Evolutionary conservation across 140 eudicot genomes (phyloP), one percentile per base, ranked within the genome.

Genomic region (Cichorium intybus): DNA sequence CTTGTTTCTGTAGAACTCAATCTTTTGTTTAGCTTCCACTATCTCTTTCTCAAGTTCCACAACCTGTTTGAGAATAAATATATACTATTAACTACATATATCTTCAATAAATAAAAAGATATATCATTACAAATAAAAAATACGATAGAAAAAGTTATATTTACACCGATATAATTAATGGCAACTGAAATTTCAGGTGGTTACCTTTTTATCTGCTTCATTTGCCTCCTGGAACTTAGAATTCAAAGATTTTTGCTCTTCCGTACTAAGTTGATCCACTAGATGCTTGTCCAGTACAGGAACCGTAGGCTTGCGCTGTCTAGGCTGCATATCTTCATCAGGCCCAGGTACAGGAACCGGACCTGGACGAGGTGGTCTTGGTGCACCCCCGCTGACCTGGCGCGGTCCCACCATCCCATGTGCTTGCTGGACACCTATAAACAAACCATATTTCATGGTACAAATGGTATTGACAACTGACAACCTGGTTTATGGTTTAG

Each of bases 221-320:
- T 83, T 78, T 54, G 96, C 92, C 76, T 93, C 97, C 77, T 85
- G 89, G 59, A 93, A 93, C 77, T 88, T 93, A 9, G 82, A 81
- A 66, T 83, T 88, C 64, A 93, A 80, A 7, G 94, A 67, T 60
- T 82, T 81, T 71, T 93, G 99, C 75, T 93, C 99, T 76, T 85
- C 99, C 26, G 65, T 80, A 68, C 99, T 93, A 64, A 93, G 95
- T 70, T 93, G 99, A 74, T 88, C 89, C 60, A 93, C 76, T 15
- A 93, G 80, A 81, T 93, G 85, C 82, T 88, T 88, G 87, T 93
- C 99, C 71, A 93, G 70, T 20, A 72, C 85, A 17, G 99, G 99
- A 71, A 93, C 95, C 69, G 72, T 84, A 12, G 85, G 84, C 47
- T 85, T 92, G 41, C 53, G 93, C 59, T 75, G 94, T 64, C 77